phyloP scores from a whole-genome alignment of 768 basidiomycete genomes.

The Lactifluus volemus region DNA sequence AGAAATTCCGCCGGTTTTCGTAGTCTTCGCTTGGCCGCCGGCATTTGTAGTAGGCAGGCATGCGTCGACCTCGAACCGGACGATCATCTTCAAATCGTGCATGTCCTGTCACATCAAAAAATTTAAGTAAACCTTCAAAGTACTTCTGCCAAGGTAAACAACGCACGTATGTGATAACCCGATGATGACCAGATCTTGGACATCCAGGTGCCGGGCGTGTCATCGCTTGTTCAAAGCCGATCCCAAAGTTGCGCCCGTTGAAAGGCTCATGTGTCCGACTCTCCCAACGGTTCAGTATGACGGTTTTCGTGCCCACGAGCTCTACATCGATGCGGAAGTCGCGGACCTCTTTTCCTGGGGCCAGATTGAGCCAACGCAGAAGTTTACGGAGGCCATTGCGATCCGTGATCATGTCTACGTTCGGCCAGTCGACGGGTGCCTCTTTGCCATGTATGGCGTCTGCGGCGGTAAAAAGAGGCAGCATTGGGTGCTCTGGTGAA shows the following conservation, averaged over 20 bases:
- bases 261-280: slow-evolving; percentile 25
- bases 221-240: slow-evolving; percentile 51
- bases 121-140: not conserved
- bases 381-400: slow-evolving; percentile 62
- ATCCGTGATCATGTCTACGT: slow-evolving; percentile 46
- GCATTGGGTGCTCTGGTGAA: too few relatives aligned
- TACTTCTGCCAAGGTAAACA: not conserved
- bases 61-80: slow-evolving; percentile 51
- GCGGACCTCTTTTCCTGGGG: slow-evolving; percentile 24
- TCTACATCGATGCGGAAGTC: slow-evolving; percentile 71
- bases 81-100: slow-evolving; percentile 48
- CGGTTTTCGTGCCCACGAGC: slow-evolving; percentile 46
- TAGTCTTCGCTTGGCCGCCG: not conserved
- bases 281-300: slow-evolving; percentile 56
- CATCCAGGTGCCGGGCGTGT: slow-evolving; percentile 43
- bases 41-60: not conserved
- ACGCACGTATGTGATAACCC: slow-evolving; percentile 56
- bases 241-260: slow-evolving; percentile 39
- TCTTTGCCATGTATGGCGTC: slow-evolving; percentile 29
- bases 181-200: slow-evolving; percentile 48
- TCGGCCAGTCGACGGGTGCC: slow-evolving; percentile 29
- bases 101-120: slow-evolving; percentile 37
- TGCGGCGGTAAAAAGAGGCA: slow-evolving; percentile 40
- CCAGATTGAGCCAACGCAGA: slow-evolving; percentile 39
- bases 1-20: not conserved